phyloP scores from a whole-genome alignment of 352 stramenopile genomes.

The Poterioochromonas sp. region DNA sequence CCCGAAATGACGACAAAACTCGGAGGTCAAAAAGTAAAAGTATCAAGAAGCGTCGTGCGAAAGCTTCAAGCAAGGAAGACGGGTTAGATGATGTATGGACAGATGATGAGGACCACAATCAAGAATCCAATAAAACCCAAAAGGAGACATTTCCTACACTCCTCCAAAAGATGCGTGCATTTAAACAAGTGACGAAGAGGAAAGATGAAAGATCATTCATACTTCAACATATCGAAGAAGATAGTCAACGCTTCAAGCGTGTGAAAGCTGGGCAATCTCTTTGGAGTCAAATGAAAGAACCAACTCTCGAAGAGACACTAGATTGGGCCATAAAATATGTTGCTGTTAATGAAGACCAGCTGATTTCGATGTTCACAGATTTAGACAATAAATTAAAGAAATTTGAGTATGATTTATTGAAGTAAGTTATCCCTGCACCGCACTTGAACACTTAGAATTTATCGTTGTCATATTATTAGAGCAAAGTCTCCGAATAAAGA shows the following conservation, averaged over 20 bases:
- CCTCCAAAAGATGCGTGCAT: background rate
- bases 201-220: background rate
- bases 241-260: background rate
- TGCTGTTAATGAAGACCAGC: background rate
- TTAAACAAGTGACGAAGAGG: background rate
- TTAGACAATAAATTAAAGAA: background rate
- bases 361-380: background rate
- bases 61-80: background rate
- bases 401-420: background rate
- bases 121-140: no score
- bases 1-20: background rate
- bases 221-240: background rate
- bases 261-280: background rate
- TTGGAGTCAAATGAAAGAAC: background rate
- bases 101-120: no score
- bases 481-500: background rate
- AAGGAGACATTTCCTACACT: background rate
- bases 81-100: no score
- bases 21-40: background rate
- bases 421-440: no score
- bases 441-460: background rate
- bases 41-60: conserved; percentile 1
- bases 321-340: background rate
- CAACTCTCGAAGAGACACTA: background rate
- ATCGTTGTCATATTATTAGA: background rate